These are phyloP conservation scores for Amanita thiersii DNA, from an alignment of 768 basidiomycete species.

Conservation along the genomic window DNA sequence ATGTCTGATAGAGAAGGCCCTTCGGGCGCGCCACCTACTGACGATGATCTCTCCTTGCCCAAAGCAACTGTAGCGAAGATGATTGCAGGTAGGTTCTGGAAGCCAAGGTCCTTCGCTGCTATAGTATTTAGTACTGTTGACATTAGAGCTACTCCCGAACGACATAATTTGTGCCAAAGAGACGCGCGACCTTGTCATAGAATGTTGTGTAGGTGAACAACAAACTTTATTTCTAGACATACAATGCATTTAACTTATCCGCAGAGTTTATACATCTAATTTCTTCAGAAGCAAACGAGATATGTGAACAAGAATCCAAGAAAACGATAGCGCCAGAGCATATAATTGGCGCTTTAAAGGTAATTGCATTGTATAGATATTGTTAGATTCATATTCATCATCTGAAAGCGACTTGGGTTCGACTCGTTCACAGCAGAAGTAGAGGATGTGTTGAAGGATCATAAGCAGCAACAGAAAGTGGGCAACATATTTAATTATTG, in stretches of 20 bases:
- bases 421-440: slow-evolving; percentile 87
- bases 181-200: slow-evolving; percentile 92
- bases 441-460: slow-evolving; percentile 88
- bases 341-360: slow-evolving; percentile 87
- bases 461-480: slow-evolving; percentile 94
- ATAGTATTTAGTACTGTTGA: slow-evolving; percentile 7
- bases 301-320: slow-evolving; percentile 96
- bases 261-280: slow-evolving; percentile 97
- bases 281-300: slow-evolving; percentile 95
- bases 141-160: slow-evolving; percentile 76
- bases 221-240: slow-evolving; percentile 3
- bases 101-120: slow-evolving; percentile 9
- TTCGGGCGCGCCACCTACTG: slow-evolving; percentile 52
- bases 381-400: slow-evolving; percentile 1
- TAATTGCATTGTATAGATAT: slow-evolving; percentile 21
- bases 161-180: slow-evolving; percentile 92
- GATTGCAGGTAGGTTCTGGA: slow-evolving; percentile 64
- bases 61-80: slow-evolving; percentile 98
- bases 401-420: slow-evolving; percentile 76
- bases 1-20: slow-evolving; percentile 94
- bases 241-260: neutral
- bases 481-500: slow-evolving; percentile 12
- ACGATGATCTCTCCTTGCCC: slow-evolving; percentile 91
- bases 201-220: slow-evolving; percentile 97
- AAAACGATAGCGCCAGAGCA: slow-evolving; percentile 99